A percentile compares a stretch with the other conserved stretches of the same genome.
These are phyloP conservation scores for Acorus gramineus DNA, from an alignment of 106 monocot genomes.

Conservation along the genomic window DNA sequence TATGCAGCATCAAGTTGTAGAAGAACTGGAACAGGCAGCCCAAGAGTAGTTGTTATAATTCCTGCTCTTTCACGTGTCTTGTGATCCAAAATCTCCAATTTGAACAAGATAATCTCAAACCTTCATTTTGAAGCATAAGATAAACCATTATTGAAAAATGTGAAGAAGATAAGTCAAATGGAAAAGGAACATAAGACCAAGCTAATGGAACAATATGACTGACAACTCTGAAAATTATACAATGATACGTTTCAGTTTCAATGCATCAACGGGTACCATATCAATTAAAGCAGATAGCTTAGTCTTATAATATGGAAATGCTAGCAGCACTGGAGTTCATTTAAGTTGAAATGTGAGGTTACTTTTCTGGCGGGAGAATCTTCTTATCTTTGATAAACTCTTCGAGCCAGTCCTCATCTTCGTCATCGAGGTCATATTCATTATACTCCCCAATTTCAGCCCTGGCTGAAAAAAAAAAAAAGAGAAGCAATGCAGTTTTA, in stretches of 20 bases:
- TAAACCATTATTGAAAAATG: too few species aligned
- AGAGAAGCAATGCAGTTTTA: neutral
- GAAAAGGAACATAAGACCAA: too few species aligned
- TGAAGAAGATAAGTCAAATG: too few species aligned
- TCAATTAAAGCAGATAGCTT: too few species aligned
- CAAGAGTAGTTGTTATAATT: slow-evolving; percentile 46
- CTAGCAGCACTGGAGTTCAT: too few species aligned
- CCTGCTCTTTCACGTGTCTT: slow-evolving; percentile 86
- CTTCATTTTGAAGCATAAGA: slow-evolving; percentile 15
- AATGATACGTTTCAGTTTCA: neutral
- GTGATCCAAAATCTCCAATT: slow-evolving; percentile 91
- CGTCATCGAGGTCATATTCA: slow-evolving; percentile 95
- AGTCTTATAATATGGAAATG: too few species aligned
- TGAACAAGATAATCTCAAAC: slow-evolving; percentile 74
- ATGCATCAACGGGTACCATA: neutral
- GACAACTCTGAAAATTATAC: too few species aligned
- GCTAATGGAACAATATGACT: too few species aligned
- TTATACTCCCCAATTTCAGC: slow-evolving; percentile 93
- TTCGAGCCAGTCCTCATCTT: slow-evolving; percentile 94
- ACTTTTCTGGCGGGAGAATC: slow-evolving; percentile 80
- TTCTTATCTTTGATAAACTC: slow-evolving; percentile 72
- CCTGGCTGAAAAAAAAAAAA: slow-evolving; percentile 48
- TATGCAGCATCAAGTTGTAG: slow-evolving; percentile 73
- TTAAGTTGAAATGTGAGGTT: neutral
- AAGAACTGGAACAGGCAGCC: slow-evolving; percentile 59